Conservation (phyloP, 805 yeast genomes). For the Schwanniomyces occidentalis region DNA sequence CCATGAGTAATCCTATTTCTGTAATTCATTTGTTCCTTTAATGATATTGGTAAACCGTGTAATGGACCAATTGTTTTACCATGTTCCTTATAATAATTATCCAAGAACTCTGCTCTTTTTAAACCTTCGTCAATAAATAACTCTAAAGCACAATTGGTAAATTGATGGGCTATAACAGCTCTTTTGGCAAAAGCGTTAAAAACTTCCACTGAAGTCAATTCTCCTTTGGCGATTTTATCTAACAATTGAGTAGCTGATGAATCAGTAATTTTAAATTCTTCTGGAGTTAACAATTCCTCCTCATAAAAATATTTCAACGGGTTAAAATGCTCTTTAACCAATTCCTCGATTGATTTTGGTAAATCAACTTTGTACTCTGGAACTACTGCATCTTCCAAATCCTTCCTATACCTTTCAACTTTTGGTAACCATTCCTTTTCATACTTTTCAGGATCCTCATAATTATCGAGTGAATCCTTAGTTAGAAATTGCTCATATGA, state of each 20-base stretch:
- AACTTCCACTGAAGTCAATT: slow-evolving; percentile 36
- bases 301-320: slow-evolving; percentile 36
- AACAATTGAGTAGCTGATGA: slow-evolving; percentile 27
- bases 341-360: slow-evolving; percentile 32
- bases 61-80: slow-evolving; percentile 60
- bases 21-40: slow-evolving; percentile 51
- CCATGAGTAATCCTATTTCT: slow-evolving; percentile 38
- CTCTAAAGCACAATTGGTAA: slow-evolving; percentile 45
- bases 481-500: slow-evolving; percentile 25
- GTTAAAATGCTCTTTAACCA: slow-evolving; percentile 34
- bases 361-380: slow-evolving; percentile 30
- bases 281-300: slow-evolving; percentile 31
- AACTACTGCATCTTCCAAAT: slow-evolving; percentile 28
- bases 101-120: slow-evolving; percentile 54
- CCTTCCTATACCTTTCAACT: slow-evolving; percentile 38
- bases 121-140: slow-evolving; percentile 60
- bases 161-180: slow-evolving; percentile 43
- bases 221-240: slow-evolving; percentile 31
- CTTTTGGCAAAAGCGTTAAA: slow-evolving; percentile 44
- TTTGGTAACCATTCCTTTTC: slow-evolving; percentile 46
- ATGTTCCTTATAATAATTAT: slow-evolving; percentile 44
- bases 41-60: slow-evolving; percentile 66
- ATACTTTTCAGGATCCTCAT: slow-evolving; percentile 45
- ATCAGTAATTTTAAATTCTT: slow-evolving; percentile 41
- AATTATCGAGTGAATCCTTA: slow-evolving; percentile 29